Conservation (phyloP, 2,329 filamentous ascomycete genomes). For the Scytalidium lignicola region DNA sequence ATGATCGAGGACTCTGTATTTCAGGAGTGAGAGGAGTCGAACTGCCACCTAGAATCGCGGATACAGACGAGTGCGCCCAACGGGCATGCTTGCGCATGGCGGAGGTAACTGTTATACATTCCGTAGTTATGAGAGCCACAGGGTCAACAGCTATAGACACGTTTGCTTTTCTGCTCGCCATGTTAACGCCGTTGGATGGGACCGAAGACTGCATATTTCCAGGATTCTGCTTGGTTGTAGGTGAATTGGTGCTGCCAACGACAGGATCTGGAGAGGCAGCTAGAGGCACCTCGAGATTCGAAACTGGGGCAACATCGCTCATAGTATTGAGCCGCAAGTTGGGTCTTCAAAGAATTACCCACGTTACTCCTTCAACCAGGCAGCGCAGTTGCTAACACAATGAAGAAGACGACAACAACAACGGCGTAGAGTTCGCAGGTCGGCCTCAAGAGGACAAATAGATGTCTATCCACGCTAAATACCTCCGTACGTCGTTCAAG, state of each 20-base stretch:
- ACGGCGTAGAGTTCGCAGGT: not conserved
- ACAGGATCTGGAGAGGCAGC: not conserved
- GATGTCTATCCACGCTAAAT: not conserved
- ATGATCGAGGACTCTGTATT: constrained; percentile 42
- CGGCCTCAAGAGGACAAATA: not conserved
- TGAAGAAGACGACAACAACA: not conserved
- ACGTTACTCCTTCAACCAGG: not conserved
- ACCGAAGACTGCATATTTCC: not conserved
- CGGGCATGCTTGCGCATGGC: constrained; percentile 97
- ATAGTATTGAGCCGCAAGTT: constrained; percentile 12
- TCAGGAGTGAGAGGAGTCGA: constrained; percentile 36
- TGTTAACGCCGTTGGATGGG: constrained; percentile 13
- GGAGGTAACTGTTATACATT: constrained; percentile 97
- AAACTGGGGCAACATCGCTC: constrained; percentile 21
- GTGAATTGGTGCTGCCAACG: not conserved
- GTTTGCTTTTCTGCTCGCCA: constrained; percentile 23
- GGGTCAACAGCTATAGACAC: constrained; percentile 84
- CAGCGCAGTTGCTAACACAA: not conserved
- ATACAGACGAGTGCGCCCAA: constrained; percentile 93
- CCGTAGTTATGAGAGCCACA: constrained; percentile 89
- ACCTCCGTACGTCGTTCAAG: not conserved
- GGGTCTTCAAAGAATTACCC: not conserved
- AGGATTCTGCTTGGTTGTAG: constrained; percentile 1
- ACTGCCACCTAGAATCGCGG: constrained; percentile 82
- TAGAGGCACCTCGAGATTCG: constrained; percentile 12